Base-by-base conservation (phyloP, 805 yeast genomes). In the Lachancea meyersii region DNA sequence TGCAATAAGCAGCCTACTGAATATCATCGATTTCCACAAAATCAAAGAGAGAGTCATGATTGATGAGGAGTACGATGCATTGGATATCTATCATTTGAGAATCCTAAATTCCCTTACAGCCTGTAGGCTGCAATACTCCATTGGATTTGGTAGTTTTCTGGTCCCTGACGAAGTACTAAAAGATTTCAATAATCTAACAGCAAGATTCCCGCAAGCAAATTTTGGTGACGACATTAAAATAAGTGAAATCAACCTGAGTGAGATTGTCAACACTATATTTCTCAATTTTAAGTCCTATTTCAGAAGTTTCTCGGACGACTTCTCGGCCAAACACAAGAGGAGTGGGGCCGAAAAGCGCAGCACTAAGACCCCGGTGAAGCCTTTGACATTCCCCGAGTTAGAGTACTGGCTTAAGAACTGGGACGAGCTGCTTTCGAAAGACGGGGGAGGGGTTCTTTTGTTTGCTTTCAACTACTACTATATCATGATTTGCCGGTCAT, bases 211-310 rank as follows among this genome's bases (percentile, higher is more conserved):
- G 1, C 69, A 65, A 41, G 69, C 75, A 1, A 74, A 71, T 10
- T 57, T 72, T 46, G 80, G 78, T 11, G 82, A 77, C 58, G 73
- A 73, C 16, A 73, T 76, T 21, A 75, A 75, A 44, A 69, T 74
- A 8, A 70, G 77, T 9, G 76, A 73, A 44, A 62, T 76, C 1
- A 72, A 73, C 37, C 51, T 76, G 17, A 68, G 65, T 17, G 64
- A 63, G 43, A 55, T 62, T 22, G 62, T 57, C 0, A 60, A 58
- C 34, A 21, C 44, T 10, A 56, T 59, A 6, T 57, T 57, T 37
- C 43, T 55, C 21, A 55, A 61, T 33, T 63, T 59, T 33, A 51
- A 52, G 21, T 43, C 41, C 2, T 63, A 55, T 44, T 59, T 54
- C 44, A 40, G 38, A 9, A 44, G 36, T 3, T 48, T 45, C 41